Conservation (phyloP, 106 monocot genomes). For the Narthecium ossifragum region DNA sequence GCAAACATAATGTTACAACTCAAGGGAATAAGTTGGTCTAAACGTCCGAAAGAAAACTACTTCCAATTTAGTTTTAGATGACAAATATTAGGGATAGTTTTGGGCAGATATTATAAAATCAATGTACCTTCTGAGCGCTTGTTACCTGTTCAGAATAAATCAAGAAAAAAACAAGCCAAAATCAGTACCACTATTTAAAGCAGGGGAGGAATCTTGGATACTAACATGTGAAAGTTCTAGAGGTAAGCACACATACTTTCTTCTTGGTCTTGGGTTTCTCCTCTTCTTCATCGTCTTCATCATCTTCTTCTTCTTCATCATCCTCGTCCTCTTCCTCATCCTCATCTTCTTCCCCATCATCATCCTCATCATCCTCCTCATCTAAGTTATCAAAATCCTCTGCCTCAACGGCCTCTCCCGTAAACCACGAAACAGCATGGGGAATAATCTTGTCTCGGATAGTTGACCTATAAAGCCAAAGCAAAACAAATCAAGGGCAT, state of each 20-base stretch:
- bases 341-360: constrained; percentile 11
- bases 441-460: constrained; percentile 20
- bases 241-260: constrained; percentile 9
- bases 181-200: background rate
- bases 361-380: constrained; percentile 5
- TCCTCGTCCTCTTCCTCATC: constrained; percentile 9
- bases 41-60: no score
- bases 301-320: constrained; percentile 10
- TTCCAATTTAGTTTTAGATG: background rate
- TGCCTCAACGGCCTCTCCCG: constrained; percentile 11
- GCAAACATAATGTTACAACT: background rate
- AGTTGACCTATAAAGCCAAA: constrained; percentile 8
- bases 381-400: constrained; percentile 4
- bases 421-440: constrained; percentile 19
- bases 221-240: background rate
- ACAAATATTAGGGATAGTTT: background rate
- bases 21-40: background rate
- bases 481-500: background rate
- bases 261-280: constrained; percentile 9
- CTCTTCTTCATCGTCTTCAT: constrained; percentile 12
- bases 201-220: background rate
- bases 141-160: background rate
- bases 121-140: background rate
- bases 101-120: background rate
- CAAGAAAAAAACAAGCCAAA: background rate